Evolutionary conservation across 306 rosid genomes (phyloP).

Genomic region (Sesbania bispinosa): DNA sequence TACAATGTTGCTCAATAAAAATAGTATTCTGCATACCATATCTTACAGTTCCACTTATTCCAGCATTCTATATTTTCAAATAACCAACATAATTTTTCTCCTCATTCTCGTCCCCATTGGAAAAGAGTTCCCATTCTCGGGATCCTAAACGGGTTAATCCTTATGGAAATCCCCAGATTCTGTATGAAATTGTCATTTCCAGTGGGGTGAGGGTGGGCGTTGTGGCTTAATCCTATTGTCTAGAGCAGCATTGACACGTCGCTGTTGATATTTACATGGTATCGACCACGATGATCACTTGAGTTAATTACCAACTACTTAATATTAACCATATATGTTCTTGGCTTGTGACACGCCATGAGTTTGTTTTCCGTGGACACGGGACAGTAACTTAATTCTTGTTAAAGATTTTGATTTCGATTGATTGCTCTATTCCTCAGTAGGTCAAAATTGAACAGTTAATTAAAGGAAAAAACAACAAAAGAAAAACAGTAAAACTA

Average conservation of each 20-base stretch:
- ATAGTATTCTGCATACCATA: too few relatives aligned
- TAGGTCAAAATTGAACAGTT: not conserved
- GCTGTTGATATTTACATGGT: not conserved
- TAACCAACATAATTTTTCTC: too few relatives aligned
- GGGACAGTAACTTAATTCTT: not conserved
- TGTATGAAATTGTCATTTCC: too few relatives aligned
- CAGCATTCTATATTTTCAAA: too few relatives aligned
- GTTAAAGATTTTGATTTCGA: not conserved
- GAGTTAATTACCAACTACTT: slow-evolving; percentile 5
- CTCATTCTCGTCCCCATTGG: too few relatives aligned
- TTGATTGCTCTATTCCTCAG: not conserved
- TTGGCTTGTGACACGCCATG: not conserved
- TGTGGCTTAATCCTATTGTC: not conserved
- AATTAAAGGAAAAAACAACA: not conserved
- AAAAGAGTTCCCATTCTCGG: too few relatives aligned
- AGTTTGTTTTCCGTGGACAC: not conserved
- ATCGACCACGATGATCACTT: not conserved
- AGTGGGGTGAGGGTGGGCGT: not conserved
- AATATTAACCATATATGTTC: not conserved
- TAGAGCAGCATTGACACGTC: not conserved
- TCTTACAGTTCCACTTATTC: too few relatives aligned
- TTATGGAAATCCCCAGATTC: too few relatives aligned
- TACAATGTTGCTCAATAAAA: too few relatives aligned
- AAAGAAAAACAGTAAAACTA: not conserved
- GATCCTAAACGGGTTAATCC: too few relatives aligned